These are phyloP conservation scores for Cenchrus americanus DNA, from an alignment of 176 grass and related monocot species.

Conservation along the genomic window DNA sequence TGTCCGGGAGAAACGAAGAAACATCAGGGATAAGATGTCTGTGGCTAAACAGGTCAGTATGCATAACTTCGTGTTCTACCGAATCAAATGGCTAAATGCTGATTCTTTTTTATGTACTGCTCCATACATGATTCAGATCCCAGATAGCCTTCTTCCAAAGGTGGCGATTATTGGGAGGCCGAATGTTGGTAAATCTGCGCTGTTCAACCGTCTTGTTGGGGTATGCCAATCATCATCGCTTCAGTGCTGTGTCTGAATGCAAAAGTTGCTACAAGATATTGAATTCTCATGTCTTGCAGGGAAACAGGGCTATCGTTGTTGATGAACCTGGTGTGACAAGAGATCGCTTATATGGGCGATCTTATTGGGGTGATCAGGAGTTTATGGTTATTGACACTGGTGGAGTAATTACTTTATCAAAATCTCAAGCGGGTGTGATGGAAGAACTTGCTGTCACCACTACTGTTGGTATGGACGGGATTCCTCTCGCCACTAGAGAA, in stretches of 20 bases:
- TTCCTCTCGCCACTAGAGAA: constrained; percentile 84
- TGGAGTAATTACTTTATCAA: constrained; percentile 83
- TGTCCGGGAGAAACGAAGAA: constrained; percentile 53
- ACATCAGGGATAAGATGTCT: constrained; percentile 51
- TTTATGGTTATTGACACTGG: constrained; percentile 98
- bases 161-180: constrained; percentile 88
- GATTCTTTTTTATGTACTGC: constrained; percentile 3
- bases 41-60: constrained; percentile 75
- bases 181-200: constrained; percentile 95
- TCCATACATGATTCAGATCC: constrained; percentile 57
- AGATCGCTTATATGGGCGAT: constrained; percentile 80
- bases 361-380: constrained; percentile 77
- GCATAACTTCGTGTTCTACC: constrained; percentile 3
- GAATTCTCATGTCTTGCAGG: constrained; percentile 38
- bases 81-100: neutral
- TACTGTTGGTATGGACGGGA: constrained; percentile 93
- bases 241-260: neutral
- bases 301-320: constrained; percentile 87
- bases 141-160: constrained; percentile 80
- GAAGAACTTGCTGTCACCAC: constrained; percentile 89
- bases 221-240: constrained; percentile 41
- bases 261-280: neutral
- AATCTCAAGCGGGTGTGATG: constrained; percentile 81
- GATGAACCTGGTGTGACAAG: constrained; percentile 97
- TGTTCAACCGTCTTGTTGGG: constrained; percentile 95